Evolutionary conservation across 306 rosid species (phyloP), one percentile per base, ranked within the genome.

Genomic region (Trichosanthes cucumerina): DNA sequence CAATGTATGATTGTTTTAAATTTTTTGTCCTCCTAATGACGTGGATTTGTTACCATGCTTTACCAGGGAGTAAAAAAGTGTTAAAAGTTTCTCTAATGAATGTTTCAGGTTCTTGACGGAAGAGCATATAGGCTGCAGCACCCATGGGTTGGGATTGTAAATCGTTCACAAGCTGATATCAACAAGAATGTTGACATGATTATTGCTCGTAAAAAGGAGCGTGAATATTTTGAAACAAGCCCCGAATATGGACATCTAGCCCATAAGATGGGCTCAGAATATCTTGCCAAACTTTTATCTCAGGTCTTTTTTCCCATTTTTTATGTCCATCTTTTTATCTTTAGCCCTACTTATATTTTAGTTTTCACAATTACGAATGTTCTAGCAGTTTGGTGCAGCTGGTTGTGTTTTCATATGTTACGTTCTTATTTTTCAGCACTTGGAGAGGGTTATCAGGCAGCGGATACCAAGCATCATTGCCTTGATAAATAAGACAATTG

Each of bases 61-160:
- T 33, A 54, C 78, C 73, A 54, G 71, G 77, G 53, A 50, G 49
- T 76, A 18, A 74, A 56, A 46, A 74, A 46, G 43, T 24, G 26
- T 33, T 64, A 73, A 81, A 76, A 52, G 34, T 57, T 70, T 33
- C 24, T 85, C 36, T 83, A 16, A 66, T 85, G 83, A 81, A 81
- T 82, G 84, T 83, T 88, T 19, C 84, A 93, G 98, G 97, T 94
- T 80, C 87, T 94, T 26, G 98, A 94, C 86, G 98, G 98, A 82
- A 87, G 96, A 85, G 80, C 91, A 78, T 94, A 94, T 86, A 87
- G 96, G 76, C 90, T 94, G 88, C 97, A 92, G 80, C 96, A 94
- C 84, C 98, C 98, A 73, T 94, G 98, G 98, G 97, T 94, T 81
- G 98, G 98, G 84, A 87, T 94, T 82, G 98, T 94, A 79, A 94